phyloP scores from a whole-genome alignment of 768 basidiomycete species.

The Tricholoma furcatifolium region DNA sequence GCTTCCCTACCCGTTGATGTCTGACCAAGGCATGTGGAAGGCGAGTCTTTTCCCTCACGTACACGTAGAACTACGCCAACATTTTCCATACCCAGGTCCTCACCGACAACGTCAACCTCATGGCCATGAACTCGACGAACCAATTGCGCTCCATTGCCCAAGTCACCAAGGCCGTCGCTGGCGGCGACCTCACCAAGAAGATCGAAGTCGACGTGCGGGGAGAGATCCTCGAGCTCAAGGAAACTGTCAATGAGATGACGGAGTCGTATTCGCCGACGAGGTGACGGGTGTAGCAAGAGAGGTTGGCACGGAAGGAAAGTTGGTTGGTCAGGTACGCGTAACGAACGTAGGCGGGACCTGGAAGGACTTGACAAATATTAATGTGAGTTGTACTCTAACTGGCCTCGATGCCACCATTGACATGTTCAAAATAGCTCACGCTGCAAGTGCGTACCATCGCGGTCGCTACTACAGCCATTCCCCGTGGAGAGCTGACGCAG shows the following conservation, averaged over 20 bases:
- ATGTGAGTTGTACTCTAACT: conserved; percentile 94
- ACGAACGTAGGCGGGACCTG: conserved; percentile 95
- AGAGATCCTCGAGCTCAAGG: conserved; percentile 87
- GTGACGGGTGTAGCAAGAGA: conserved; percentile 83
- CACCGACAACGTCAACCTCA: conserved; percentile 84
- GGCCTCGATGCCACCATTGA: conserved; percentile 32
- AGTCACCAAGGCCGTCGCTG: no score
- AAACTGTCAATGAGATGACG: conserved; percentile 96
- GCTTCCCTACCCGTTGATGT: conserved; percentile 83
- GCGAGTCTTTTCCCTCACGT: no score
- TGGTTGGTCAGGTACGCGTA: conserved; percentile 94
- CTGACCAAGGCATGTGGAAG: no score
- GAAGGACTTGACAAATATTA: conserved; percentile 96
- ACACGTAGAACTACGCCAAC: no score
- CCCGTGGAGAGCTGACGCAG: conserved; percentile 88
- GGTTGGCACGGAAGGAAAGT: conserved; percentile 81
- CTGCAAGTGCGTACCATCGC: conserved; percentile 93
- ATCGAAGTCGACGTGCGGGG: no score
- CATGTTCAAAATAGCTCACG: conserved; percentile 57
- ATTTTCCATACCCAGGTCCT: no score
- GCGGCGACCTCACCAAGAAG: no score
- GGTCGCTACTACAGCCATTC: conserved; percentile 91
- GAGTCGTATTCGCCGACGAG: conserved; percentile 84
- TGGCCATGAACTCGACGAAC: no score
- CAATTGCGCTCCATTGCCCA: no score